Percentiles rank a stretch among this genome's conserved stretches.
Conservation (phyloP, 768 basidiomycete genomes). For the Cyclocybe cylindracea region DNA sequence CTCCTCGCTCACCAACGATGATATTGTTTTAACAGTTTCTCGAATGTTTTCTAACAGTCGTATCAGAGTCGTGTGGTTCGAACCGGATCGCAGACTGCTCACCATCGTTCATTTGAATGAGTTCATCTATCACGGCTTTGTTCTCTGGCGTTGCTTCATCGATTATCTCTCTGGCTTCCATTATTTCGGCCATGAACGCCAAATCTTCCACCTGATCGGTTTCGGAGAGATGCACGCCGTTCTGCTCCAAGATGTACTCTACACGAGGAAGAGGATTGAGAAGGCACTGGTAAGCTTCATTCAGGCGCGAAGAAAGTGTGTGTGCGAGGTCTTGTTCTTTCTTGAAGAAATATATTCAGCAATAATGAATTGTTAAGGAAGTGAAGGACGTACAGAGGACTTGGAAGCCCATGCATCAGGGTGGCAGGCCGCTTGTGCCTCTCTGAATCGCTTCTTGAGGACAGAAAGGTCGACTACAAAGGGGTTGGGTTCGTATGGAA, state of each 20-base stretch:
- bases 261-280: slow-evolving; percentile 72
- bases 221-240: slow-evolving; percentile 63
- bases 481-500: slow-evolving; percentile 63
- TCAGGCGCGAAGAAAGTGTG: slow-evolving; percentile 71
- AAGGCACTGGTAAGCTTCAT: slow-evolving; percentile 80
- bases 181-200: slow-evolving; percentile 71
- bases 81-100: slow-evolving; percentile 13
- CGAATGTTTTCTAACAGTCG: slow-evolving; percentile 50
- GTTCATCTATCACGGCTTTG: slow-evolving; percentile 44
- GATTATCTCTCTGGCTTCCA: slow-evolving; percentile 78
- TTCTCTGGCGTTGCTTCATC: slow-evolving; percentile 54
- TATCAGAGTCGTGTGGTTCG: slow-evolving; percentile 1
- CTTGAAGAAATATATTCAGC: slow-evolving; percentile 30
- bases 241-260: slow-evolving; percentile 74
- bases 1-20: slow-evolving; percentile 45
- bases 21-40: slow-evolving; percentile 45
- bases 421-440: slow-evolving; percentile 77
- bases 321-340: slow-evolving; percentile 61
- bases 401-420: slow-evolving; percentile 83
- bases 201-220: slow-evolving; percentile 72
- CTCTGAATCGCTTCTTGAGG: slow-evolving; percentile 67
- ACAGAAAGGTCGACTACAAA: slow-evolving; percentile 65
- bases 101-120: slow-evolving; percentile 61
- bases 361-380: neutral
- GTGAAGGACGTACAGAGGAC: slow-evolving; percentile 48